These are phyloP conservation scores for Sanghuangporus baumii DNA, from an alignment of 1,284 basidiomycete genomes.

Conservation along the genomic window DNA sequence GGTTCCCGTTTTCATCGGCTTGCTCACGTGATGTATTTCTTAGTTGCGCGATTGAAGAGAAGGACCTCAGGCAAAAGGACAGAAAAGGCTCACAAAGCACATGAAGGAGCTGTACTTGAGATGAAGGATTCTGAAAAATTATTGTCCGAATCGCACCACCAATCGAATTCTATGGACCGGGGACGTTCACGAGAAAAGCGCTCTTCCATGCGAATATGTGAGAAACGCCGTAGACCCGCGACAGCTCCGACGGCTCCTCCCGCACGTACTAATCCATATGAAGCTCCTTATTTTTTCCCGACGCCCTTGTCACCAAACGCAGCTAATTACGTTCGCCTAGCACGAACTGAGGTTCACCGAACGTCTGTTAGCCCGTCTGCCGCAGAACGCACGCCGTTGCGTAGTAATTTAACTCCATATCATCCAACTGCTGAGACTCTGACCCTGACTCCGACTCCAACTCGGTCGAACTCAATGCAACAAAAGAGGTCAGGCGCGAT, in stretches of 20 bases:
- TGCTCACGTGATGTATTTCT: not conserved
- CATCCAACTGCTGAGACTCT: not conserved
- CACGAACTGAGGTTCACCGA: constrained; percentile 18
- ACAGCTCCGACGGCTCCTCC: constrained; percentile 15
- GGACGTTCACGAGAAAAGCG: constrained; percentile 12
- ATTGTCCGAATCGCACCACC: not conserved
- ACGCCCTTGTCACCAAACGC: constrained; percentile 37
- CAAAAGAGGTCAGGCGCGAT: not conserved
- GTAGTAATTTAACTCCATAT: not conserved
- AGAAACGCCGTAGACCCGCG: not conserved
- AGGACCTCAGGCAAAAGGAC: not conserved
- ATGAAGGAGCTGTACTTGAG: not conserved
- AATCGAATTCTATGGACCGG: not conserved
- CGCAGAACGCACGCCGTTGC: not conserved
- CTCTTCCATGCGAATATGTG: not conserved
- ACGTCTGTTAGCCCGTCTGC: not conserved
- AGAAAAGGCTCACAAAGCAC: not conserved
- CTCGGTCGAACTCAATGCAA: not conserved
- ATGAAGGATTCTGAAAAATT: not conserved
- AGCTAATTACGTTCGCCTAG: constrained; percentile 28
- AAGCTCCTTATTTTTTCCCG: constrained; percentile 56
- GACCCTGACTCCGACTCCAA: not conserved
- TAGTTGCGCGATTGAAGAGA: not conserved
- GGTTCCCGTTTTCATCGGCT: not conserved
- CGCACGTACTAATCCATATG: constrained; percentile 51